Evolutionary conservation across 345 rosid genomes (phyloP), one percentile per base, ranked within the genome.

Genomic region (Gossypium herbaceum): DNA sequence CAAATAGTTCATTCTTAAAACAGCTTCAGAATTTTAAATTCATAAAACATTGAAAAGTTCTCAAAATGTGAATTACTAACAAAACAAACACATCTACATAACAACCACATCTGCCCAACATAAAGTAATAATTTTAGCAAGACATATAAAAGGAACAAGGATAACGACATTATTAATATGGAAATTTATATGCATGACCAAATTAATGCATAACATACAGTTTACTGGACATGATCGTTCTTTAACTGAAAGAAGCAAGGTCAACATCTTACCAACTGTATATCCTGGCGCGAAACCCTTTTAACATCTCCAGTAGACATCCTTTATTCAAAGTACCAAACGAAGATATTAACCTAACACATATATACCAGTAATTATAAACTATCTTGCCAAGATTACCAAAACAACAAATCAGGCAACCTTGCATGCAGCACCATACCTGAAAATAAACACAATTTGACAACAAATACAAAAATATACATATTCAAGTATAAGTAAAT

Each of bases 241-340:
- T 43, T 0, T 29, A 60, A 55, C 54, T 15, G 9, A 15, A 44
- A 63, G 76, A 41, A 22, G 24, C 77, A 73, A 81, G 58, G 43
- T 71, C 24, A 73, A 77, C 51, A 59, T 43, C 86, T 82, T 83
- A 94, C 98, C 88, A 91, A 82, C 81, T 94, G 97, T 75, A 94
- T 94, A 80, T 94, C 97, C 84, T 87, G 88, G 54, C 91, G 92
- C 12, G 93, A 92, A 45, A 94, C 97, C 83, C 94, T 86, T 79
- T 92, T 91, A 59, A 79, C 89, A 8, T 89, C 54, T 82, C 90
- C 94, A 80, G 83, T 92, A 1, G 97, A 90, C 98, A 94, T 70
- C 71, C 77, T 25, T 69, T 51, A 27, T 57, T 51, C 10, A 51
- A 78, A 60, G 55, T 75, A 68, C 65, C 70, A 69, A 67, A 55